Conservation (phyloP, 2,329 filamentous ascomycete species). For the Cytospora schulzeri region DNA sequence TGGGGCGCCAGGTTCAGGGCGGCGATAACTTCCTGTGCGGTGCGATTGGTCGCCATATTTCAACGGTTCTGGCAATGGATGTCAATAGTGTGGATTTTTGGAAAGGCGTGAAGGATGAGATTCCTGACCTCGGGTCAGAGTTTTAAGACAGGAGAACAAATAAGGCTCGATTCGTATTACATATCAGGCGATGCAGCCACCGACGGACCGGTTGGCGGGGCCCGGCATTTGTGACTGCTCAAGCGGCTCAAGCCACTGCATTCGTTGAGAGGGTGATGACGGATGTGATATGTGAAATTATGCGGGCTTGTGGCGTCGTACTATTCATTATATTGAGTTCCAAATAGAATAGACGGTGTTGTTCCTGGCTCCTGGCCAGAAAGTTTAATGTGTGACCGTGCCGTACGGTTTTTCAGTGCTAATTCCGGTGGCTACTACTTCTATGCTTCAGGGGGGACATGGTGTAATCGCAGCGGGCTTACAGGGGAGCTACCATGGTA, state of each 20-base stretch:
- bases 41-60: slow-evolving; percentile 1
- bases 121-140: neutral
- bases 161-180: neutral
- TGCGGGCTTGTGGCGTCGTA: neutral
- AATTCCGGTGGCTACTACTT: too few species aligned
- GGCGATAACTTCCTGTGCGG: slow-evolving; percentile 7
- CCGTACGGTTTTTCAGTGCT: too few species aligned
- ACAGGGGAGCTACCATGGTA: too few species aligned
- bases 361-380: neutral
- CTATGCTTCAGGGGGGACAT: too few species aligned
- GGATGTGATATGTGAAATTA: neutral
- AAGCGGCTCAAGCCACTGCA: neutral
- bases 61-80: neutral
- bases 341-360: neutral
- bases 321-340: neutral
- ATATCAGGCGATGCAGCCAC: neutral
- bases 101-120: neutral
- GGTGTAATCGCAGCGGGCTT: too few species aligned
- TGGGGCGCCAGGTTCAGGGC: slow-evolving; percentile 36
- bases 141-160: neutral
- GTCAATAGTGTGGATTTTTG: neutral
- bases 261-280: neutral
- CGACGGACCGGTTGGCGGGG: neutral
- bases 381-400: neutral
- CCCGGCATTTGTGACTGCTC: neutral